Evolutionary conservation across 1,284 basidiomycete species (phyloP), one percentile per base, ranked within the genome.

Genomic region (Mycosarcoma maydis): DNA sequence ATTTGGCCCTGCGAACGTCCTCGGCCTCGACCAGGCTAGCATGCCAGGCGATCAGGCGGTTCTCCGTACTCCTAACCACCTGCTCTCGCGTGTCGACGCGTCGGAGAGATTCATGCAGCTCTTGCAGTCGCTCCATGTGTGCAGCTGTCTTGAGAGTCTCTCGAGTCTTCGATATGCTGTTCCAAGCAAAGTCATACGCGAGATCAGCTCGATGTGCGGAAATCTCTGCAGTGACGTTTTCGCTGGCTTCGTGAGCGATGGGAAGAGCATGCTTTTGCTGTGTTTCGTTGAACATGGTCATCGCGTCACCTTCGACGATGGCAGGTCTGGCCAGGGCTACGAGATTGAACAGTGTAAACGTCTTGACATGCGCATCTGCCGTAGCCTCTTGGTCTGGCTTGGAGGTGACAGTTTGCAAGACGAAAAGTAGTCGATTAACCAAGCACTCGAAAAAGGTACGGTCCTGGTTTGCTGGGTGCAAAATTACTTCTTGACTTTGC

Each of bases 1-100:
- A 71, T 37, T 73, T 71, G 42, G 50, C 54, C 24, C 40, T 60
- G 16, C 67, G 56, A 6, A 61, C 45, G 16, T 69, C 43, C 22
- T 76, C 74, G 11, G 54, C 52, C 17, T 72, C 58, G 32, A 61
- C 50, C 20, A 78, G 30, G 24, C 54, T 67, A 7, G 50, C 40
- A 27, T 80, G 66, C 78, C 78, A 80, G 6, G 56, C 55, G 6
- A 56, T 36, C 59, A 79, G 56, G 17, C 74, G 70, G 14, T 50
- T 45, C 40, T 79, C 74, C 19, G 67, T 72, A 19, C 45, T 52
- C 4, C 44, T 45, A 7, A 67, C 46, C 24, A 73, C 52, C 27
- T 57, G 57, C n/a, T 73, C 66, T 9, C 62, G 43, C 5, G 51
- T 53, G 53, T 75, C 75, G 29, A 41, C 43, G 6, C 59, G 62